A percentile compares a stretch with the other conserved stretches of the same genome.
These are phyloP conservation scores for Globisporangium canariense DNA, from an alignment of 352 stramenopile genomes.

Conservation along the genomic window DNA sequence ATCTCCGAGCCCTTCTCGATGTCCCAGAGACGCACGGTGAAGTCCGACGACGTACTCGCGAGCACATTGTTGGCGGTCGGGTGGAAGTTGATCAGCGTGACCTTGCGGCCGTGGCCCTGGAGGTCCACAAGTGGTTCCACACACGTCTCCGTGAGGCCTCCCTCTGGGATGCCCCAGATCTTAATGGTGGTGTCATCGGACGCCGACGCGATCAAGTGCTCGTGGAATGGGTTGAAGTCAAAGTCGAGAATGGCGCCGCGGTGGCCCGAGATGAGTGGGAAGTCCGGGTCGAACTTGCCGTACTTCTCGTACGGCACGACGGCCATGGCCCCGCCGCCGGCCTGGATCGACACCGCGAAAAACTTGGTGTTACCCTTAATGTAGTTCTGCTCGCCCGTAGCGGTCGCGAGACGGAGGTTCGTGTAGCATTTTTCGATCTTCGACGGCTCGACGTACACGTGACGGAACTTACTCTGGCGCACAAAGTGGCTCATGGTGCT, in stretches of 20 bases:
- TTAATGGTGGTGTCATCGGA: constrained; percentile 98
- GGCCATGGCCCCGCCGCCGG: constrained; percentile 88
- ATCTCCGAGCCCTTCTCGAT: constrained; percentile 95
- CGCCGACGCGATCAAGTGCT: constrained; percentile 94
- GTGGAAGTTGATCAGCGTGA: constrained; percentile 98
- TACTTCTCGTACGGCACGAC: constrained; percentile 94
- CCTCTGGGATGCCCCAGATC: constrained; percentile 95
- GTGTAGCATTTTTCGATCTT: constrained; percentile 93
- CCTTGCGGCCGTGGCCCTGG: constrained; percentile 92
- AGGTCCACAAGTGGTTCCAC: constrained; percentile 96
- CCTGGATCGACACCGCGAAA: constrained; percentile 95
- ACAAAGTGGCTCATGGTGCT: constrained; percentile 93
- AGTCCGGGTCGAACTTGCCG: constrained; percentile 93
- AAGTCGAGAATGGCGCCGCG: constrained; percentile 97
- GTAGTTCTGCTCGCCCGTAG: constrained; percentile 99
- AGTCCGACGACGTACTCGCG: constrained; percentile 93
- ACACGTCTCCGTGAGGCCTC: constrained; percentile 92
- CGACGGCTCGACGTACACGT: constrained; percentile 97
- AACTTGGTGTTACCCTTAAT: constrained; percentile 99
- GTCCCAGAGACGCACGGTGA: constrained; percentile 98
- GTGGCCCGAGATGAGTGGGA: constrained; percentile 95
- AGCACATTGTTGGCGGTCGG: constrained; percentile 97
- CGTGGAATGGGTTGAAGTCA: constrained; percentile 99
- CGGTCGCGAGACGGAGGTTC: constrained; percentile 93
- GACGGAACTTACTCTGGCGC: constrained; percentile 96